Evolutionary conservation across 2,329 filamentous ascomycete genomes (phyloP).

Genomic region (Lachnellula hyalina): DNA sequence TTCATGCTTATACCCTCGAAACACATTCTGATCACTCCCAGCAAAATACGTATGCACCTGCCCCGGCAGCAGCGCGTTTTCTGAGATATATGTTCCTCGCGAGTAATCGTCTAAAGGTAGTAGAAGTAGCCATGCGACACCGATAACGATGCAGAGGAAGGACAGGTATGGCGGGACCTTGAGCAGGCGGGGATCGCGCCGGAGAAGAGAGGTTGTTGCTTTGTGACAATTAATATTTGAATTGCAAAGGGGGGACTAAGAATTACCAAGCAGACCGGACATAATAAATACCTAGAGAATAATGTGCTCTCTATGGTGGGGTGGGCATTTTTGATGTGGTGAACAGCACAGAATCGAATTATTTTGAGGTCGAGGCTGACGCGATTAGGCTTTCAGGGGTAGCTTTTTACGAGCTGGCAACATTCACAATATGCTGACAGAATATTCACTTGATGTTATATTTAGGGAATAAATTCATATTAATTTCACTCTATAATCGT

Average conservation of each 20-base stretch:
- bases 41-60: constrained; percentile 98
- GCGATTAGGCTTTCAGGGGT: constrained; percentile 7
- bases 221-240: constrained; percentile 11
- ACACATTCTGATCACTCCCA: constrained; percentile 91
- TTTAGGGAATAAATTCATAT: constrained; percentile 3
- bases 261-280: constrained; percentile 23
- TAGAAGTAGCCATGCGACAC: constrained; percentile 83
- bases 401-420: not conserved
- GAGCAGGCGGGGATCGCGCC: constrained; percentile 74
- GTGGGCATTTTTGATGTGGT: not conserved
- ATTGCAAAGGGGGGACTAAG: not conserved
- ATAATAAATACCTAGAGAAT: not conserved
- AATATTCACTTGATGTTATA: not conserved
- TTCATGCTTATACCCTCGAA: constrained; percentile 84
- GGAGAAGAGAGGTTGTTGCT: constrained; percentile 61
- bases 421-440: not conserved
- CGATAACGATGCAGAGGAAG: constrained; percentile 75
- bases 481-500: constrained; percentile 14
- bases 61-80: constrained; percentile 90
- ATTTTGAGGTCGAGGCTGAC: not conserved
- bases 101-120: constrained; percentile 89
- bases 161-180: constrained; percentile 86
- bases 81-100: constrained; percentile 89
- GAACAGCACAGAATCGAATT: not conserved
- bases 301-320: not conserved